phyloP scores from a whole-genome alignment of 176 grass and related monocot species.

The Dactylis glomerata region DNA sequence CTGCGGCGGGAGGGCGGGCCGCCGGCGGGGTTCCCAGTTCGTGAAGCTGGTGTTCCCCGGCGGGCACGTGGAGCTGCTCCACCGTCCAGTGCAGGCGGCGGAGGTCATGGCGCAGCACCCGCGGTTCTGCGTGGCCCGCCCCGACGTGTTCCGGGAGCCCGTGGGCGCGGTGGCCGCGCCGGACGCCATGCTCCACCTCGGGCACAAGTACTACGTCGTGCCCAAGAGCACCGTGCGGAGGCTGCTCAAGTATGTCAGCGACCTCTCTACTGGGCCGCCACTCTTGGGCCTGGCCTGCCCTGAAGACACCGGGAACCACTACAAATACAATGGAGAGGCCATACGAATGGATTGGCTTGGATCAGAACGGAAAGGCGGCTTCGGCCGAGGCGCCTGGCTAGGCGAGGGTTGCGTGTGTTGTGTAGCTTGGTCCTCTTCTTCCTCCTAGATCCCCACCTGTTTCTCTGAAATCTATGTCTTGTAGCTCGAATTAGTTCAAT shows the following conservation, averaged over 20 bases:
- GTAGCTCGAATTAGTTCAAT: no score
- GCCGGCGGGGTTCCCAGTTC: background rate
- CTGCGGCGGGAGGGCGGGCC: conserved; percentile 21
- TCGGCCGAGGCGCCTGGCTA: no score
- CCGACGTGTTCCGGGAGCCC: conserved; percentile 58
- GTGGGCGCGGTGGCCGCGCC: conserved; percentile 30
- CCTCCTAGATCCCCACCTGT: no score
- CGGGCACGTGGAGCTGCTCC: conserved; percentile 48
- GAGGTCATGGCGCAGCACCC: conserved; percentile 54
- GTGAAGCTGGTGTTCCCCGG: conserved; percentile 60
- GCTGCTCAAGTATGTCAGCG: conserved; percentile 39
- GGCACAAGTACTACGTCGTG: conserved; percentile 56
- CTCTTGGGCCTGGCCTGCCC: no score
- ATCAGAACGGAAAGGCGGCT: no score
- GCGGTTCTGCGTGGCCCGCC: conserved; percentile 47
- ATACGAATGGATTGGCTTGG: no score
- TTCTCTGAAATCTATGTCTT: no score
- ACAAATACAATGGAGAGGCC: no score
- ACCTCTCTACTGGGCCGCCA: no score
- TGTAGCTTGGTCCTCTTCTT: no score
- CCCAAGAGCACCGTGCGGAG: conserved; percentile 47
- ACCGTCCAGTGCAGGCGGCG: conserved; percentile 38
- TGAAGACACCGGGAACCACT: no score
- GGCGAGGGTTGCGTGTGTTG: no score
- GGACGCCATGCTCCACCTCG: conserved; percentile 35